Evolutionary conservation across 1,284 basidiomycete genomes (phyloP), one percentile per base, ranked within the genome.

Genomic region (Apiotrichum laibachii): DNA sequence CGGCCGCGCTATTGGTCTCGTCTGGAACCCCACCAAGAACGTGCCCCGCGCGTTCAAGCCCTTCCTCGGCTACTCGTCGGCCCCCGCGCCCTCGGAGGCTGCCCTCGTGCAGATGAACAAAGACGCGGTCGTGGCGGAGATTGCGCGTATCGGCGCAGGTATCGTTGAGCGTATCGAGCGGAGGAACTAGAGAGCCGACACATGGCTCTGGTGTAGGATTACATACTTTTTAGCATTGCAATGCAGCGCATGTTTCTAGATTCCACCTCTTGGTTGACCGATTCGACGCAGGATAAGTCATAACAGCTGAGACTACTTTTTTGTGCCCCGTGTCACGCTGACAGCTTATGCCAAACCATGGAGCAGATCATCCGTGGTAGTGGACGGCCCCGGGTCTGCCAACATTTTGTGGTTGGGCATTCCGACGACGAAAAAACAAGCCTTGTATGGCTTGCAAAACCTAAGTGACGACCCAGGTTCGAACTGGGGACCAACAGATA

Each of bases 11-110:
- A 86, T 95, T 55, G 94, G 90, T 9, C 87, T 84, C 0, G 85
- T 97, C 1, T 98, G 92, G 89, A 91, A 96, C 69, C 88, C 90
- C 0, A 54, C 72, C 11, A 81, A 83, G 31, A 44, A 21, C 39
- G 69, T 74, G 50, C 70, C 79, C 22, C 73, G 81, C 49, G 82
- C 85, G 2, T 92, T 96, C 82, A 86, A 90, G 69, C 90, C 94
- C 6, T 81, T 92, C 54, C 85, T 90, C 18, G 88, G 88, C 2
- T 95, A 88, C 78, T 89, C 47, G 87, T 0, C 85, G 84, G 52
- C 34, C 39, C 51, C 51, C 5, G 50, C 50, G 10, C 56, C 54
- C 37, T 37, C 51, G 16, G 85, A 85, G 56, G 72, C 78, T 66
- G 83, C 81, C 9, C 72, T 84, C n/a, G 89, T 96, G 0, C 70